A percentile compares a stretch with the other conserved stretches of the same genome.
Evolutionary conservation across 345 rosid species (phyloP).

Genomic region (Gossypium bickii): DNA sequence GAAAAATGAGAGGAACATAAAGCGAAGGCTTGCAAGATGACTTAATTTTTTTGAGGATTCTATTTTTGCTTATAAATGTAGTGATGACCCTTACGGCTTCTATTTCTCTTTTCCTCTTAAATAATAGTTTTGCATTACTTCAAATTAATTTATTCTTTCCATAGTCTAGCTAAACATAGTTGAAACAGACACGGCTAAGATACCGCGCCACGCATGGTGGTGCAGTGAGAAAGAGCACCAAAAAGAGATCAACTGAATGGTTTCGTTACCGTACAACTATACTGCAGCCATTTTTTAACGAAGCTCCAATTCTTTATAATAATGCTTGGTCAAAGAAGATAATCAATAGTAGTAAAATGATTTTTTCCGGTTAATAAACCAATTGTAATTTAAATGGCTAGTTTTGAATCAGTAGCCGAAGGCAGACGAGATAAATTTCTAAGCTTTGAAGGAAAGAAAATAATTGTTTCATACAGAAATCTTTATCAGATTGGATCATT

Average conservation of each 20-base stretch:
- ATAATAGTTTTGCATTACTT: too few relatives aligned
- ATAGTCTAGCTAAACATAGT: constrained; percentile 3
- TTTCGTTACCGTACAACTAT: constrained; percentile 14
- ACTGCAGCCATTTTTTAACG: constrained; percentile 25
- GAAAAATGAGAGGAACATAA: too few relatives aligned
- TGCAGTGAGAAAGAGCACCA: constrained; percentile 2
- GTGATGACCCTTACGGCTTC: too few relatives aligned
- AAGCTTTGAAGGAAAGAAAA: not conserved
- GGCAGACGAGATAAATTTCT: not conserved
- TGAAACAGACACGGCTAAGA: constrained; percentile 22
- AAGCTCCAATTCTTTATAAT: not conserved
- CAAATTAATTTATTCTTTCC: not conserved
- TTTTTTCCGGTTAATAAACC: too few relatives aligned
- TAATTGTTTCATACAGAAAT: not conserved
- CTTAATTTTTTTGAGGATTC: too few relatives aligned
- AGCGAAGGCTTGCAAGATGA: too few relatives aligned
- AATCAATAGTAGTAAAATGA: too few relatives aligned
- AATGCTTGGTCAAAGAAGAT: too few relatives aligned
- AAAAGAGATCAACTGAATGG: constrained; percentile 15
- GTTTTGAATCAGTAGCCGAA: not conserved
- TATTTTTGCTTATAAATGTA: too few relatives aligned
- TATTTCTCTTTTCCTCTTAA: too few relatives aligned
- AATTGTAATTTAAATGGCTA: too few relatives aligned
- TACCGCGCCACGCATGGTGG: constrained; percentile 15
- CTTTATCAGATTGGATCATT: not conserved